These are phyloP conservation scores for Coemansia sp. DNA, from an alignment of 192 early-diverging fungal genomes.

Conservation along the genomic window DNA sequence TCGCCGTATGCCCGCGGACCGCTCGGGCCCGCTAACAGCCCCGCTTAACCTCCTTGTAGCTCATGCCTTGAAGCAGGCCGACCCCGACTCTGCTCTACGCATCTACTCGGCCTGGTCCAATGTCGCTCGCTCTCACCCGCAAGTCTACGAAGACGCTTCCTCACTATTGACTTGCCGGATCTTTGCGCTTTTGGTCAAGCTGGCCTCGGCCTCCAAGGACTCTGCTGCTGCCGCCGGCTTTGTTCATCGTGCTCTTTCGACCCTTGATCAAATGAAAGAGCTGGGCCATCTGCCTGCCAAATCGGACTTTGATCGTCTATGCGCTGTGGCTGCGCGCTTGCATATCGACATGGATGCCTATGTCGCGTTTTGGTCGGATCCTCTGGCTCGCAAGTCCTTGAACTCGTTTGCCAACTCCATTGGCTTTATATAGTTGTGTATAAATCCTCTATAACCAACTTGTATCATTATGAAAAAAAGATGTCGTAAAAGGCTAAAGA, in stretches of 20 bases:
- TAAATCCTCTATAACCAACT: too few relatives aligned
- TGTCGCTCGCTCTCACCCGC: not conserved
- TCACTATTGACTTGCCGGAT: not conserved
- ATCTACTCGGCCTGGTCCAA: not conserved
- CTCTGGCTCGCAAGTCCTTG: too few relatives aligned
- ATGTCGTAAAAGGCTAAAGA: too few relatives aligned
- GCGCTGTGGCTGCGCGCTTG: conserved; percentile 7
- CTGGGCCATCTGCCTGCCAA: conserved; percentile 14
- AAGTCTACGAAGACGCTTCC: not conserved
- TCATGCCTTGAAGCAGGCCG: too few relatives aligned
- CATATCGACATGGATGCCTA: conserved; percentile 12
- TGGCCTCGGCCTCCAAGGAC: not conserved
- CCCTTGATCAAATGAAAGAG: conserved; percentile 26
- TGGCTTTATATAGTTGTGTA: too few relatives aligned
- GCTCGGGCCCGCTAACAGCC: too few relatives aligned
- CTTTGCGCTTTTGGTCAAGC: not conserved
- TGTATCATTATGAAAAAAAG: too few relatives aligned
- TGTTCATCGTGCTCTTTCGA: conserved; percentile 5
- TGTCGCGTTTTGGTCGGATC: conserved; percentile 12
- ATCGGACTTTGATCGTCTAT: conserved; percentile 14
- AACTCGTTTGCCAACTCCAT: conserved; percentile 23
- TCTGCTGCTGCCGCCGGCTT: too few relatives aligned
- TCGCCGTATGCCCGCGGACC: too few relatives aligned
- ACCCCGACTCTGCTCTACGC: not conserved
- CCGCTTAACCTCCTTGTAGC: too few relatives aligned